Percentiles rank a stretch among this genome's conserved stretches.
Conservation (phyloP, 2,329 filamentous ascomycete genomes). For the Penicillium sp. region DNA sequence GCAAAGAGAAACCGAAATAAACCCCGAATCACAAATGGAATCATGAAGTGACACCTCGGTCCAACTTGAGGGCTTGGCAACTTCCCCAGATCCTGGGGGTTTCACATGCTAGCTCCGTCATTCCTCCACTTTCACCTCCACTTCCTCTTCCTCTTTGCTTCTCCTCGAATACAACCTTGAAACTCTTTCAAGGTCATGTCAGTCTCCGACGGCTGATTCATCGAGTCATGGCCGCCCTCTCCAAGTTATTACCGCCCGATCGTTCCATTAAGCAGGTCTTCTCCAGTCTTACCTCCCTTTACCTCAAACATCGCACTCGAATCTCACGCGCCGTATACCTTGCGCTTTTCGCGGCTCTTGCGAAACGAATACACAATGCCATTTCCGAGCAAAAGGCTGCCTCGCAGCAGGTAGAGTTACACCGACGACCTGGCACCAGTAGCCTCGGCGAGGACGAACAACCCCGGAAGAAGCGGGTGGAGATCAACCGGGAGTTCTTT, state of each 20-base stretch:
- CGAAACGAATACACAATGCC: constrained; percentile 85
- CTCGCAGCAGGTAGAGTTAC: constrained; percentile 64
- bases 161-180: neutral
- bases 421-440: constrained; percentile 52
- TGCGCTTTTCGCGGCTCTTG: constrained; percentile 73
- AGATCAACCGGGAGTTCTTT: constrained; percentile 85
- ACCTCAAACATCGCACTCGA: constrained; percentile 73
- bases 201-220: constrained; percentile 14
- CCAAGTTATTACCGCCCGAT: constrained; percentile 66
- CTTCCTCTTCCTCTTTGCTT: neutral
- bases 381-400: constrained; percentile 91
- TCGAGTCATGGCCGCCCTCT: constrained; percentile 66
- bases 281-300: constrained; percentile 66
- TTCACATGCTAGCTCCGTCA: constrained; percentile 25
- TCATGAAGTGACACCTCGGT: constrained; percentile 13
- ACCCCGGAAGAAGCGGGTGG: constrained; percentile 69
- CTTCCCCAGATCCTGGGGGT: constrained; percentile 23
- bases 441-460: constrained; percentile 34
- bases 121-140: neutral
- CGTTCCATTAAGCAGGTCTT: constrained; percentile 65
- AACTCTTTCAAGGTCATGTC: neutral
- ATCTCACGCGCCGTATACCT: constrained; percentile 84
- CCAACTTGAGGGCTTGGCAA: neutral
- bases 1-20: no score
- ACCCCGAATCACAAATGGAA: neutral